These are phyloP conservation scores for Mucor irregularis DNA, from an alignment of 371 early-diverging fungal species.

Conservation along the genomic window DNA sequence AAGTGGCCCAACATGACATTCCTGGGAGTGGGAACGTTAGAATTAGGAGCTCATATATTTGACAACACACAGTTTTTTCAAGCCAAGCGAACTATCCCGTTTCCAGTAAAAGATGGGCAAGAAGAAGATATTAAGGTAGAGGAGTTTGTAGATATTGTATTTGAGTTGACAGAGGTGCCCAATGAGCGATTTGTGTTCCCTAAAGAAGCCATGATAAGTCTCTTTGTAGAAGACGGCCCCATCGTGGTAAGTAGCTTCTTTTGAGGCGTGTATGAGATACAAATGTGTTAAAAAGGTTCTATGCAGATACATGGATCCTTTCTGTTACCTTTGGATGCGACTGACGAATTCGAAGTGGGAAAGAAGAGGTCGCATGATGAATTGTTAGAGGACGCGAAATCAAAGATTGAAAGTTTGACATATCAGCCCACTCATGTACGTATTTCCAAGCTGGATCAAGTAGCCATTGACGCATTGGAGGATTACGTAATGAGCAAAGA, in stretches of 20 bases:
- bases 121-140: neutral
- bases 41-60: conserved; percentile 45
- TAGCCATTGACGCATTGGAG: conserved; percentile 18
- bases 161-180: conserved; percentile 44
- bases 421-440: conserved; percentile 37
- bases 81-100: conserved; percentile 33
- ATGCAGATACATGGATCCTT: conserved; percentile 23
- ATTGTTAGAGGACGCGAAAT: conserved; percentile 25
- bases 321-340: conserved; percentile 26
- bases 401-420: conserved; percentile 24
- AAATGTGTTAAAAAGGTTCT: too few relatives aligned
- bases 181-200: conserved; percentile 50
- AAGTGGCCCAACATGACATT: conserved; percentile 47
- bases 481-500: conserved; percentile 13
- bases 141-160: conserved; percentile 36
- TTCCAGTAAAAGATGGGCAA: conserved; percentile 18
- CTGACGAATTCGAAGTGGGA: neutral
- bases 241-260: neutral
- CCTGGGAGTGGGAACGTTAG: conserved; percentile 34
- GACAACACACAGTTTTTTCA: conserved; percentile 42
- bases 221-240: neutral
- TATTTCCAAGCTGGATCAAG: conserved; percentile 13
- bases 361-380: conserved; percentile 4
- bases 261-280: too few relatives aligned
- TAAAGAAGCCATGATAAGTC: conserved; percentile 30